Conservation (phyloP, 108 stramenopile species). For the Aurantiochytrium sp. region DNA sequence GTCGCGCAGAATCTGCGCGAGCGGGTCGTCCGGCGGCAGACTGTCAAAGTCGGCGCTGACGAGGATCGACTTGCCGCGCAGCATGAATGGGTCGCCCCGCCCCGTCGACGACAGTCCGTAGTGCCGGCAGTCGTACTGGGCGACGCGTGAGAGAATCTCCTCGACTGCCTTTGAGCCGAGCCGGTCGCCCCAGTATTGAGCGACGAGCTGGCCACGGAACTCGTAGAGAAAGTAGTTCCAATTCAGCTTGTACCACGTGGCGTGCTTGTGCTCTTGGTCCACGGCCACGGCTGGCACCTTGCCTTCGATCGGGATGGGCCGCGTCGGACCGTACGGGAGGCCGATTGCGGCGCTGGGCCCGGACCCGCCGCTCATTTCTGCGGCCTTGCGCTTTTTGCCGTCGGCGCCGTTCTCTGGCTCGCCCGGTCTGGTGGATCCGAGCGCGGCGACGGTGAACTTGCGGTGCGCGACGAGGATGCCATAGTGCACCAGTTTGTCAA, state of each 20-base stretch:
- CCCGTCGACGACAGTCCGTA: neutral
- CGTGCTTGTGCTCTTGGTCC: neutral
- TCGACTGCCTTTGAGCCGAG: neutral
- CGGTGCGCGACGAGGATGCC: neutral
- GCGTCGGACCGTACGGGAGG: neutral
- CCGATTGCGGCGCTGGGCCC: neutral
- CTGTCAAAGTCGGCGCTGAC: neutral
- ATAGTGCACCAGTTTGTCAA: neutral
- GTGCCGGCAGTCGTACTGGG: neutral
- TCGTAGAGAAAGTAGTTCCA: slow-evolving; percentile 2
- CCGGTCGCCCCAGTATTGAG: neutral
- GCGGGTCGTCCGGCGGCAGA: neutral
- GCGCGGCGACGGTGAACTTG: neutral
- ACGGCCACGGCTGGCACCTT: neutral
- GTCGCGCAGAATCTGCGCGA: neutral
- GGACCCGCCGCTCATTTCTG: neutral
- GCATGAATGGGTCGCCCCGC: neutral
- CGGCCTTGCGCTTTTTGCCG: neutral
- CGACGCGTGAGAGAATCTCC: neutral
- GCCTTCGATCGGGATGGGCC: neutral
- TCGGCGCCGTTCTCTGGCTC: neutral
- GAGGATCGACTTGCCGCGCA: neutral
- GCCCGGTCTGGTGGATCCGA: neutral
- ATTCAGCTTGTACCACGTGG: neutral
- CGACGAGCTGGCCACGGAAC: slow-evolving; percentile 1